phyloP scores from a whole-genome alignment of 164 flowering plant species.

The Vitis rupestris region DNA sequence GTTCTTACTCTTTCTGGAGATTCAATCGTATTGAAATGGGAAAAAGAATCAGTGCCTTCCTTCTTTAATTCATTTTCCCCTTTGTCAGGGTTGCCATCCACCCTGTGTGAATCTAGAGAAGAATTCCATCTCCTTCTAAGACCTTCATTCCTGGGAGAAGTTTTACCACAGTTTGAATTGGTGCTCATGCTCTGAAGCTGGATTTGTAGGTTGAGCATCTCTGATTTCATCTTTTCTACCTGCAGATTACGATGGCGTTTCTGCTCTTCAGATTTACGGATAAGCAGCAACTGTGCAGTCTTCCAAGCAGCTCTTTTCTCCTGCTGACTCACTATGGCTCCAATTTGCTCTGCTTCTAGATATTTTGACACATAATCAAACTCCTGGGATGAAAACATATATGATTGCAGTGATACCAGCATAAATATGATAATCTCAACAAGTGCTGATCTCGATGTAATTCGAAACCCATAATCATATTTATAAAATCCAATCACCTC shows the following conservation, averaged over 20 bases:
- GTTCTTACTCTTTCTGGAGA: conserved; percentile 37
- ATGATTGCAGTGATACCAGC: conserved; percentile 79
- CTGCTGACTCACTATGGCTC: conserved; percentile 74
- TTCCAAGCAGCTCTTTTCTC: conserved; percentile 91
- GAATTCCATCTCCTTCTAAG: conserved; percentile 37
- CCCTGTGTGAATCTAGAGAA: conserved; percentile 16
- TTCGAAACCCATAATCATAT: conserved; percentile 85
- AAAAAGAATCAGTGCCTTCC: conserved; percentile 26
- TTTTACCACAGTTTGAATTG: conserved; percentile 18
- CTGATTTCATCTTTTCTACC: conserved; percentile 89
- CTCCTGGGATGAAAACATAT: conserved; percentile 70
- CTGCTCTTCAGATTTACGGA: conserved; percentile 72
- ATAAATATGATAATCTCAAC: conserved; percentile 80
- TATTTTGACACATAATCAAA: conserved; percentile 77
- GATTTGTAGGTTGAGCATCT: conserved; percentile 72
- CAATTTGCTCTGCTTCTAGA: conserved; percentile 88
- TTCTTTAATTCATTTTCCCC: conserved; percentile 22
- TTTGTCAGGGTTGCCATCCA: conserved; percentile 17
- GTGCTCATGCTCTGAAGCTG: conserved; percentile 60
- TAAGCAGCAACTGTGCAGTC: conserved; percentile 70
- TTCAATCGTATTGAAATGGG: conserved; percentile 28
- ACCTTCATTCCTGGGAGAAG: conserved; percentile 44
- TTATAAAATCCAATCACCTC: conserved; percentile 82
- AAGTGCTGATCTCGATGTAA: conserved; percentile 84
- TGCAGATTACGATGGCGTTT: conserved; percentile 73